Conservation (phyloP, 352 stramenopile genomes). For the Plasmopara viticola region DNA sequence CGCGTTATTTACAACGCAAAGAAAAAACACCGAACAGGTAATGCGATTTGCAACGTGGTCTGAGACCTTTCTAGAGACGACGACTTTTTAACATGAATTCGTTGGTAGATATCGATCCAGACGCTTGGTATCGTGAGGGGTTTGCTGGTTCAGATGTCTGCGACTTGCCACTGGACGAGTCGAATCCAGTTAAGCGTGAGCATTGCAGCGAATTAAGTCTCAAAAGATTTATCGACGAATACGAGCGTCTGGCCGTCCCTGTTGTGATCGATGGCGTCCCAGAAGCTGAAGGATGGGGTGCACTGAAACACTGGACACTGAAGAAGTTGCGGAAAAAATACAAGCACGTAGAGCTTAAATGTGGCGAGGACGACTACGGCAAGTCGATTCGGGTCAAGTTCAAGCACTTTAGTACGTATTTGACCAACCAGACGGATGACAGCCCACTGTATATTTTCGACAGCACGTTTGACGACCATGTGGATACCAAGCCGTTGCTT, state of each 20-base stretch:
- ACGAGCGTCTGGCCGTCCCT: slow-evolving; percentile 63
- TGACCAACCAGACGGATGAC: slow-evolving; percentile 77
- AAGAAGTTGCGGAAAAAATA: slow-evolving; percentile 76
- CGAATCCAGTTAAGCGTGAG: slow-evolving; percentile 62
- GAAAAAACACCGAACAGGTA: slow-evolving; percentile 69
- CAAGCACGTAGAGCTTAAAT: slow-evolving; percentile 73
- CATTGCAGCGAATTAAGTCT: slow-evolving; percentile 68
- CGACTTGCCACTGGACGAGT: slow-evolving; percentile 62
- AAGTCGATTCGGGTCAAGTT: slow-evolving; percentile 77
- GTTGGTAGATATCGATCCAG: slow-evolving; percentile 52
- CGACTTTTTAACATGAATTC: not conserved
- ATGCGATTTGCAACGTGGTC: not conserved
- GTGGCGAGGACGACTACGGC: slow-evolving; percentile 73
- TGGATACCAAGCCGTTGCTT: slow-evolving; percentile 68
- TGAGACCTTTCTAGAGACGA: not conserved
- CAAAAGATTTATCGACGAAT: slow-evolving; percentile 80
- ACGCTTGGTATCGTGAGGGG: slow-evolving; percentile 67
- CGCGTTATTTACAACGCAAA: slow-evolving; percentile 52
- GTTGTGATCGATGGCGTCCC: slow-evolving; percentile 84
- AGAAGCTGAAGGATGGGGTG: slow-evolving; percentile 65
- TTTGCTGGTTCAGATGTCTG: slow-evolving; percentile 78
- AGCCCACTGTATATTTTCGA: slow-evolving; percentile 97
- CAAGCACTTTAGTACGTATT: slow-evolving; percentile 75
- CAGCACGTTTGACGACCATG: slow-evolving; percentile 87
- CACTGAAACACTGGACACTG: slow-evolving; percentile 64